phyloP scores from a whole-genome alignment of 768 basidiomycete species.

The Tylopilus rubrobrunneus region DNA sequence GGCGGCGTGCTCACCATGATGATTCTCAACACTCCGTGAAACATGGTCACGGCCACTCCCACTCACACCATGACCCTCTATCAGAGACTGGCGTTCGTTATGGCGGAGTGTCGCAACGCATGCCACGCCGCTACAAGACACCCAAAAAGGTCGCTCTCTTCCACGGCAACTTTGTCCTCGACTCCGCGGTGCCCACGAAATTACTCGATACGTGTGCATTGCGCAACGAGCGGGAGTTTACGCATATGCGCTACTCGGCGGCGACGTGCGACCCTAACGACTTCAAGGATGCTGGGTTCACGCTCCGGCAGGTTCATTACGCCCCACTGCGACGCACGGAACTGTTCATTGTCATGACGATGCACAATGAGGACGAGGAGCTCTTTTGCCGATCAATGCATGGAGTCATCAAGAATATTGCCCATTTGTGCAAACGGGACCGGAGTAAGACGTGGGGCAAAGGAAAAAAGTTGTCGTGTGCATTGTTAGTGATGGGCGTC shows the following conservation, averaged over 20 bases:
- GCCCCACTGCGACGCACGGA: slow-evolving; percentile 91
- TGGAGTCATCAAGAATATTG: slow-evolving; percentile 92
- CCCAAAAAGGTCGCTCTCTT: slow-evolving; percentile 91
- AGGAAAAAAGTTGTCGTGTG: not conserved
- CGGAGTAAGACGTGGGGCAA: slow-evolving; percentile 94
- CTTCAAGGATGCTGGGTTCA: slow-evolving; percentile 78
- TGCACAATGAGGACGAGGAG: slow-evolving; percentile 94
- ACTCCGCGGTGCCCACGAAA: slow-evolving; percentile 80
- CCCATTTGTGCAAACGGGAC: slow-evolving; percentile 83
- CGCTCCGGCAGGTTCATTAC: slow-evolving; percentile 83
- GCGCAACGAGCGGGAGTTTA: slow-evolving; percentile 83
- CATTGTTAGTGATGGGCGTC: no score
- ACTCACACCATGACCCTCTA: slow-evolving; percentile 33
- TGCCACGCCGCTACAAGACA: slow-evolving; percentile 88
- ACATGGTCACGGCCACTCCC: slow-evolving; percentile 28
- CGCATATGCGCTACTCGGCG: slow-evolving; percentile 93
- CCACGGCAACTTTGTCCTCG: slow-evolving; percentile 91
- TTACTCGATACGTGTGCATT: slow-evolving; percentile 77
- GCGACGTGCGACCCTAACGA: slow-evolving; percentile 96
- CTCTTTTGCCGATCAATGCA: slow-evolving; percentile 93
- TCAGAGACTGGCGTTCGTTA: slow-evolving; percentile 70
- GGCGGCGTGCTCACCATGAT: no score
- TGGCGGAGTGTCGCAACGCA: slow-evolving; percentile 85
- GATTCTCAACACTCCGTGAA: slow-evolving; percentile 23
- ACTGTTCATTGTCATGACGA: slow-evolving; percentile 95